Evolutionary conservation across 805 yeast species (phyloP), one percentile per base, ranked within the genome.

Genomic region (Ogataea methanolica): DNA sequence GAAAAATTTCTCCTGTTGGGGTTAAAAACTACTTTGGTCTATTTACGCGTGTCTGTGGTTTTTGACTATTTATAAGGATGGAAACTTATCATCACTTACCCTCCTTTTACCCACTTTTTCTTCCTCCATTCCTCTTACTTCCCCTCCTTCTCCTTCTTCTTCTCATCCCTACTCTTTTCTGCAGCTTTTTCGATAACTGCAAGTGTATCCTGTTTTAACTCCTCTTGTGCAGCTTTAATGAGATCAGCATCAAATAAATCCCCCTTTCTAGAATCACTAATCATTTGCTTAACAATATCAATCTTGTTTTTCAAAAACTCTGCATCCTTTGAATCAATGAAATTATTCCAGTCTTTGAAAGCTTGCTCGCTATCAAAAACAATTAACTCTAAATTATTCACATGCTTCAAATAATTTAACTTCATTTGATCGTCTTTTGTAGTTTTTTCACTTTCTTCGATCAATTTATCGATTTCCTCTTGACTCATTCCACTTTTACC

Each of bases 401-500:
- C 95, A 57, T 75, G 69, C 73, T 88, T 95, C 65, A 91, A 83
- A 49, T 90, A 61, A 22, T 58, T 55, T 38, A 61, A 39, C 31
- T 50, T 59, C 15, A 48, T 48, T 46, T 62, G 65, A 76, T 90
- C 97, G 60, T 87, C 80, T 68, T 87, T 90, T 62, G 89, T 87
- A 74, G 75, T 84, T 72, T 84, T 84, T 75, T 88, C 95, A 62
- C 97, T 95, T 61, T 88, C 96, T 71, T 77, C 81, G 52, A 90
- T 92, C 88, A 91, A 83, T 70, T 84, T 80, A 71, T 89, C 96
- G 66, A 90, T 86, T 76, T 90, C 97, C 50, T 85, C 67, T 64
- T 89, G 94, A 57, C 91, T 83, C 68, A 90, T 76, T 71, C 97
- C 97, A 41, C 96, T 88, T 48, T 96, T 87, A 58, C 96, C 97